Conservation (phyloP, 495 filamentous ascomycete species). For the Parmelia sp. region DNA sequence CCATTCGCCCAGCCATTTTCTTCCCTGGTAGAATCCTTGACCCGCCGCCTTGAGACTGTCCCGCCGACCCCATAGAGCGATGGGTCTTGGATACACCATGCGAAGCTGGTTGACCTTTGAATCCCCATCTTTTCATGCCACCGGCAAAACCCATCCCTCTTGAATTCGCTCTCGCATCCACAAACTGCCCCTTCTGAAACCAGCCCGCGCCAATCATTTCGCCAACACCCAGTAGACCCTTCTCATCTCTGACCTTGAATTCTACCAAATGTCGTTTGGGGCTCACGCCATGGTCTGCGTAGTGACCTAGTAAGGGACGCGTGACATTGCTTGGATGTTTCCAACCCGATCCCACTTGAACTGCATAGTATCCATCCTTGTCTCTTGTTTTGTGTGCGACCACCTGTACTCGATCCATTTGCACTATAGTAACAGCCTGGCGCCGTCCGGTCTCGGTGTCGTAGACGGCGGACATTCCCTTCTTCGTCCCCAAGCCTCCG, state of each 20-base stretch:
- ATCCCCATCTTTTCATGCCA: conserved; percentile 95
- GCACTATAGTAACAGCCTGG: conserved; percentile 82
- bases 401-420: conserved; percentile 87
- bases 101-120: conserved; percentile 77
- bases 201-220: conserved; percentile 69
- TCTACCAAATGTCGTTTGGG: conserved; percentile 78
- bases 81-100: conserved; percentile 93
- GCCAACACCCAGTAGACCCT: conserved; percentile 67
- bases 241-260: conserved; percentile 69
- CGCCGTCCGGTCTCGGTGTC: conserved; percentile 67
- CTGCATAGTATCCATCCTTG: conserved; percentile 82
- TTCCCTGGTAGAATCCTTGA: conserved; percentile 90
- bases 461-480: conserved; percentile 90
- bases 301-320: conserved; percentile 78
- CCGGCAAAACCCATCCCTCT: conserved; percentile 89
- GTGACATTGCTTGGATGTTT: conserved; percentile 68
- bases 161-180: conserved; percentile 72
- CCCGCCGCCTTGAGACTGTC: conserved; percentile 83
- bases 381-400: conserved; percentile 73
- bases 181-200: conserved; percentile 84
- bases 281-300: conserved; percentile 64
- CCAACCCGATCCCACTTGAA: conserved; percentile 81
- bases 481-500: conserved; percentile 79
- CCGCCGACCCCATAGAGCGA: conserved; percentile 79
- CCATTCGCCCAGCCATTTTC: conserved; percentile 96